Conservation (phyloP, 2,329 filamentous ascomycete species). For the Dothiorella sarmentorum region DNA sequence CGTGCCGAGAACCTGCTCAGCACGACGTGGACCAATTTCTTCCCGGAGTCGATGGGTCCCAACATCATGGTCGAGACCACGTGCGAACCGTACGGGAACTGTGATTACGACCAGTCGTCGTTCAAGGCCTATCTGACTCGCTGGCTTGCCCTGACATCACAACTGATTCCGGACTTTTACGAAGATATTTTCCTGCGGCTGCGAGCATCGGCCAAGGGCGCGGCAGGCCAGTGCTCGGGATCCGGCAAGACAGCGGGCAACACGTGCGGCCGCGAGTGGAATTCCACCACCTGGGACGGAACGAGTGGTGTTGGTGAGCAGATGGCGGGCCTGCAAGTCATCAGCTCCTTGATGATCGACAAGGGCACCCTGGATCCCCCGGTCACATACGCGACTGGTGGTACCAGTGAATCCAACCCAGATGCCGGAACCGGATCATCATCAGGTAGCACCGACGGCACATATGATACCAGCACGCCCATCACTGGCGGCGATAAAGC, state of each 20-base stretch:
- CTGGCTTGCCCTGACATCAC: constrained; percentile 60
- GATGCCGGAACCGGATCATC: constrained; percentile 32
- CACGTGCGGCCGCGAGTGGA: constrained; percentile 66
- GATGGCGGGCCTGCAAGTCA: constrained; percentile 50
- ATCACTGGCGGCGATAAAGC: constrained; percentile 40
- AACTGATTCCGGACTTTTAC: constrained; percentile 60
- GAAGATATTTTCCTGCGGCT: constrained; percentile 57
- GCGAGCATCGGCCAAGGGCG: constrained; percentile 55
- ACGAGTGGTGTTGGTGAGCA: constrained; percentile 49
- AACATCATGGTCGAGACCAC: constrained; percentile 63
- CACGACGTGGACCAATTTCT: constrained; percentile 45
- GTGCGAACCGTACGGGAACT: constrained; percentile 60
- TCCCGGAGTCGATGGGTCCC: constrained; percentile 53
- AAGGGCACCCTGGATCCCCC: constrained; percentile 34
- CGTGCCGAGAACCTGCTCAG: constrained; percentile 53
- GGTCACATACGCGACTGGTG: constrained; percentile 49
- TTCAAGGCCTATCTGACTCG: constrained; percentile 70
- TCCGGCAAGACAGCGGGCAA: constrained; percentile 50
- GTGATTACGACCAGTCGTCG: constrained; percentile 67
- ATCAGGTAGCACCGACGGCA: constrained; percentile 2
- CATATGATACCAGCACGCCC: constrained; percentile 22
- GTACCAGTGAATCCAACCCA: constrained; percentile 47
- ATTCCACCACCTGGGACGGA: constrained; percentile 50
- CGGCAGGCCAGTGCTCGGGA: constrained; percentile 60
- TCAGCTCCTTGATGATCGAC: constrained; percentile 45